Conservation (phyloP, 2,329 filamentous ascomycete species). For the Colletotrichum musae region DNA sequence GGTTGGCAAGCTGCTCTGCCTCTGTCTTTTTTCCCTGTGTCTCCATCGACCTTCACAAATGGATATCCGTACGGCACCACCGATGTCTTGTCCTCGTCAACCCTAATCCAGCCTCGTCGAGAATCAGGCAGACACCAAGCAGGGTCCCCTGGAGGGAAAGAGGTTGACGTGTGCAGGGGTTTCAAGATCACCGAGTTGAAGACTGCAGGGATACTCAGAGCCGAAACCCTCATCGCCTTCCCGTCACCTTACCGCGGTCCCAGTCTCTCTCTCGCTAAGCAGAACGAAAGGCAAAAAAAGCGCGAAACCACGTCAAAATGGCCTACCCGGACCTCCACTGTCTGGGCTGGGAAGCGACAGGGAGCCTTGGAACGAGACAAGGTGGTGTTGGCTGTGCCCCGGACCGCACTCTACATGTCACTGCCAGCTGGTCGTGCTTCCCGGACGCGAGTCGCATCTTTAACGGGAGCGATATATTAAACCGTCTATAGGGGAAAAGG, state of each 20-base stretch:
- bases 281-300: conserved; percentile 8
- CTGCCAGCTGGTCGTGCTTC: not conserved
- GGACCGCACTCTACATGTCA: conserved; percentile 8
- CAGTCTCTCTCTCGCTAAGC: conserved; percentile 28
- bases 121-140: conserved; percentile 1
- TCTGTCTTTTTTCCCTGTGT: not conserved
- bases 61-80: too few relatives aligned
- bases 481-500: not conserved
- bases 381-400: conserved; percentile 17
- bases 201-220: conserved; percentile 23
- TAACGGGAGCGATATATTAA: not conserved
- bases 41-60: not conserved
- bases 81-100: too few relatives aligned
- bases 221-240: conserved; percentile 17
- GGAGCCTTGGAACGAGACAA: conserved; percentile 4
- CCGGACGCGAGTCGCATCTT: too few relatives aligned
- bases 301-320: conserved; percentile 23
- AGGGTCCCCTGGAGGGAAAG: not conserved
- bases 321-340: conserved; percentile 15
- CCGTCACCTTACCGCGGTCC: conserved; percentile 19
- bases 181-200: conserved; percentile 13
- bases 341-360: not conserved
- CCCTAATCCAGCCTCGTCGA: not conserved
- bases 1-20: not conserved
- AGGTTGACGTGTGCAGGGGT: conserved; percentile 30